Base-by-base conservation (phyloP, 1,284 basidiomycete species). In the Ganoderma resinaceum region DNA sequence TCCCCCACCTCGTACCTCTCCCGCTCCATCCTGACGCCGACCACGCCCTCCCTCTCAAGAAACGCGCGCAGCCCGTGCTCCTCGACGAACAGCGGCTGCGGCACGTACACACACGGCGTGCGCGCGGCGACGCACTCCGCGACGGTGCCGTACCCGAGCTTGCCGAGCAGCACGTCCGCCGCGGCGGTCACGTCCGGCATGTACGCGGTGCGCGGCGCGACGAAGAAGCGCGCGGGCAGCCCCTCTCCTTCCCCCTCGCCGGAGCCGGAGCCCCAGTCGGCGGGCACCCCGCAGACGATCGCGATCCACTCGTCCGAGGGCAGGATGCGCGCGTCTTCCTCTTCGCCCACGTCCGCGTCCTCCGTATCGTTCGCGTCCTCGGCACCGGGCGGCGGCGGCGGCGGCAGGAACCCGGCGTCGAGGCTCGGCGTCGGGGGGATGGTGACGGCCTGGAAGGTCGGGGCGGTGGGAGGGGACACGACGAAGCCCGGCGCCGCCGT, bases 161-260 rank as follows among this genome's bases (percentile, higher is more conserved):
- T 95, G 31, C 92, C 92, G 40, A 95, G 82, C 14, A 94, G 80
- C n/a, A 92, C 91, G 76, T 94, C 91, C 8, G 85, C 89, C 6
- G 88, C 83, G 1, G 91, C 91, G 31, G 89, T 93, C 70, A 95
- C 76, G 78, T 94, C 91, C 11, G 92, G 92, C 88, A 95, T 93
- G 78, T 93, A 93, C 46, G 93, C 87, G 74, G 92, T 87, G 77
- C 82, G 84, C 40, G 91, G 91, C 7, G 91, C 91, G 53, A 93
- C 86, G 74, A 87, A 94, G 79, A 94, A 93, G n/a, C 85, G 84
- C 26, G 88, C 85, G 0, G 92, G 92, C 16, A 93, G 77, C 53
- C 81, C 82, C 59, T 82, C 81, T 12, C 80, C 81, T 37, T 42
- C 40, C 16, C 82, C 79, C 37, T 78, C 79, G 62, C 75, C 77